Conservation (phyloP, 352 stramenopile genomes). For the Blastocystis sp. region DNA sequence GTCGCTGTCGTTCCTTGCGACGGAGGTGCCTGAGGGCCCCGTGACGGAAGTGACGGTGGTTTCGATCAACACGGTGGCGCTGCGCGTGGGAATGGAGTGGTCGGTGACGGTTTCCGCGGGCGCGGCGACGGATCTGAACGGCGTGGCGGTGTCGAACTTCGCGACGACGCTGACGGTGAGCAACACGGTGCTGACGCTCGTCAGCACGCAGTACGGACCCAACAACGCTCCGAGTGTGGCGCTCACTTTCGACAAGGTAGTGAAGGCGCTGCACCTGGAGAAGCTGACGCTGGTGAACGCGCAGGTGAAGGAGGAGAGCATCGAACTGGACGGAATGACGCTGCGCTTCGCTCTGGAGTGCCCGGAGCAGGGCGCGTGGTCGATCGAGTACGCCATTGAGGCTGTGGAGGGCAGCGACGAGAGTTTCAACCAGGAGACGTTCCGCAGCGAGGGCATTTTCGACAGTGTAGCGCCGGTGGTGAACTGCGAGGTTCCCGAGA, state of each 20-base stretch:
- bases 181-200: not conserved
- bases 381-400: not conserved
- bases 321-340: not conserved
- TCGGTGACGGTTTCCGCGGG: not conserved
- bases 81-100: not conserved
- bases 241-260: not conserved
- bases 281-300: constrained; percentile 1
- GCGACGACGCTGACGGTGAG: not conserved
- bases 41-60: not conserved
- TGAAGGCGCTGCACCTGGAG: not conserved
- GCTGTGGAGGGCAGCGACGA: constrained; percentile 2
- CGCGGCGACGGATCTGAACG: not conserved
- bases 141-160: not conserved
- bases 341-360: not conserved
- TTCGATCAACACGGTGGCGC: not conserved
- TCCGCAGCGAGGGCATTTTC: not conserved
- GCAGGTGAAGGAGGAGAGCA: not conserved
- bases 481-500: not conserved
- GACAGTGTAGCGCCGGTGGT: not conserved
- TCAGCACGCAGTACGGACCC: not conserved
- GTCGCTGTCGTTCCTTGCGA: not conserved
- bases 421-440: not conserved
- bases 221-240: not conserved
- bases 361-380: not conserved
- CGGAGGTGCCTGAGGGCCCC: not conserved